These are phyloP conservation scores for Trichoderma sp. DNA, from an alignment of 2,329 filamentous ascomycete genomes.

Conservation along the genomic window DNA sequence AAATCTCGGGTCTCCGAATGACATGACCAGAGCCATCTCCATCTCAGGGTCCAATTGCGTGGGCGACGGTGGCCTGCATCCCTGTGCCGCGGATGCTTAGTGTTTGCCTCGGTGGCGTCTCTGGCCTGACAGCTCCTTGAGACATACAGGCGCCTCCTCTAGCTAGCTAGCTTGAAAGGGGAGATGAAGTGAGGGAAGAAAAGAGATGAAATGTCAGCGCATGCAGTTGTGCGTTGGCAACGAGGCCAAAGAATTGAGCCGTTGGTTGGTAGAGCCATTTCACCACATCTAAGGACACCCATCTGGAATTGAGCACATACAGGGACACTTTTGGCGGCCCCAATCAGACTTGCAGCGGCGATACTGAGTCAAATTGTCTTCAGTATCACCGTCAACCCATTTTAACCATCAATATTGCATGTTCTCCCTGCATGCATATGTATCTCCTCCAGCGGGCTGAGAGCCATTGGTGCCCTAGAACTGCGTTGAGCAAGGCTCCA, in stretches of 20 bases:
- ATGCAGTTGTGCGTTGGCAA: not conserved
- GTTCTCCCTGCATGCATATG: not conserved
- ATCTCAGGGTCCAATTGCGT: constrained; percentile 12
- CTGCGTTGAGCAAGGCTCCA: not conserved
- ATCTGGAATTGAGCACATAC: not conserved
- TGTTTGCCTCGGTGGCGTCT: constrained; percentile 13
- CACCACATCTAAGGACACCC: not conserved
- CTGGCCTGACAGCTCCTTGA: not conserved
- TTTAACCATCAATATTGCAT: not conserved
- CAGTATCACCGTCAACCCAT: not conserved
- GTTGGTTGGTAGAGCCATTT: not conserved
- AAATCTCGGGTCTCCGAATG: not conserved
- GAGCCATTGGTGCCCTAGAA: not conserved
- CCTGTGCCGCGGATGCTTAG: constrained; percentile 1
- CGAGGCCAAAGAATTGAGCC: not conserved
- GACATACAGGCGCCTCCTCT: not conserved
- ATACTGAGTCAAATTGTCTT: not conserved
- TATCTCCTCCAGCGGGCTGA: not conserved
- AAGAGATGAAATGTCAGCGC: not conserved
- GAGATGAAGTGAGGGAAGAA: not conserved
- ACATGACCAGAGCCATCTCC: constrained; percentile 3
- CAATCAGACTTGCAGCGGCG: not conserved
- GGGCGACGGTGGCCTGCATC: not conserved
- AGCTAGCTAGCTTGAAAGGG: not conserved
- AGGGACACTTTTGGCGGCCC: not conserved